Percentiles rank a stretch among this genome's conserved stretches.
Conservation (phyloP, 371 early-diverging fungal genomes). For the Mortierella sp. region DNA sequence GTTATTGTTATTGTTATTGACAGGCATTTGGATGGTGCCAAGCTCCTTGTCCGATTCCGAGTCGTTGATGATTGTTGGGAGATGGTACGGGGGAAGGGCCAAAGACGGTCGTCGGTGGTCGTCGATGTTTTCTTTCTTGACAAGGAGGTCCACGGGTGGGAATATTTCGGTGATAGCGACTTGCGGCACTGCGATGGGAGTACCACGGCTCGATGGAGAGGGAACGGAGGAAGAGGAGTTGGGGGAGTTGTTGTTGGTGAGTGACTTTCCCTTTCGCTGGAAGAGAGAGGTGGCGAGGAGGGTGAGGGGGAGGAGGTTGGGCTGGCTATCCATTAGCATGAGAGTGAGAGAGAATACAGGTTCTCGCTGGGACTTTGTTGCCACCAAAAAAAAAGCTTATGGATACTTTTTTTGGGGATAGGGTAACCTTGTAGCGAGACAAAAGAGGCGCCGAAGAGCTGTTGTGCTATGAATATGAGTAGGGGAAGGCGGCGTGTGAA, state of each 20-base stretch:
- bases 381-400: slow-evolving; percentile 20
- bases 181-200: slow-evolving; percentile 8
- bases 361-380: slow-evolving; percentile 9
- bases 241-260: not conserved
- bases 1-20: not conserved
- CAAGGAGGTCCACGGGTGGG: slow-evolving; percentile 3
- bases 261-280: slow-evolving; percentile 14
- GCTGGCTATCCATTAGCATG: slow-evolving; percentile 1
- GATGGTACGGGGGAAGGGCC: not conserved
- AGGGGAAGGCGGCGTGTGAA: too few relatives aligned
- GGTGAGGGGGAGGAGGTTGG: slow-evolving; percentile 29
- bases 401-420: not conserved
- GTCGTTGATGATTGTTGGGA: not conserved
- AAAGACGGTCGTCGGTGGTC: not conserved
- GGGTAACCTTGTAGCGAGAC: too few relatives aligned
- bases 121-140: not conserved
- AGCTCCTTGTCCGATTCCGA: not conserved
- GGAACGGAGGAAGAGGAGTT: not conserved
- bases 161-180: slow-evolving; percentile 1
- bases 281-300: slow-evolving; percentile 41
- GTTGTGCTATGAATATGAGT: too few relatives aligned
- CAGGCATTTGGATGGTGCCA: not conserved
- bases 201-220: not conserved
- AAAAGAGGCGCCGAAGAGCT: too few relatives aligned
- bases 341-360: not conserved